Base-by-base conservation (phyloP, 1,284 basidiomycete species). In the Crucibulum parvulum region DNA sequence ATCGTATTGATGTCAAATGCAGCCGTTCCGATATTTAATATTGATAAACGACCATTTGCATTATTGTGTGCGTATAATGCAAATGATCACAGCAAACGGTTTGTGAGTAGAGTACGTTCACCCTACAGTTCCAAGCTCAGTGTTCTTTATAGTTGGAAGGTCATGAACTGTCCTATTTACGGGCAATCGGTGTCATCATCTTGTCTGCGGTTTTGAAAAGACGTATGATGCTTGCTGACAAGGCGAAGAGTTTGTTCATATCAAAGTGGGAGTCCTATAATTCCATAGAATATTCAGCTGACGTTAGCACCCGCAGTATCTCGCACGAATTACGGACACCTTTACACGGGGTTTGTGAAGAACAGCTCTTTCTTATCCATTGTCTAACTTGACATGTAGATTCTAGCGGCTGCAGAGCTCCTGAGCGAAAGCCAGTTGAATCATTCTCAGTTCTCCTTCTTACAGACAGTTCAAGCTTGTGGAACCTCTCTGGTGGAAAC, bases 281-380 rank as follows among this genome's bases (percentile, higher is more conserved):
- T 61, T 36, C 47, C 46, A 36, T 50, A 35, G 47, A 59, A 61
- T 43, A 61, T 50, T 61, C 36, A 62, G 57, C 36, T 31, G 6
- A 43, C 53, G 36, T 62, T 55, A 66, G 63, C 45, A 57, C 55
- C 13, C 51, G 61, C 58, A 96, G 94, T 70, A 98, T 98, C 69
- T 97, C 94, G 11, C 96, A 98, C 75, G 96, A 98, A 74, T 82
- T 96, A 58, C 88, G 94, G 58, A 96, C 95, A 48, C 95, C 95
- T 13, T 76, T 96, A 41, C 95, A 96, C 69, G 95, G 94, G 61
- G 91, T 92, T 66, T 60, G 81, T 75, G 9, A 59, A 24, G 24
- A 47, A 41, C 55, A 61, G 37, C 51, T 16, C 37, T 9, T 50
- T 53, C n/a, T 37, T 50, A 41, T 15, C 15, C 53, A 39, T 18